phyloP scores from a whole-genome alignment of 345 rosid genomes.

The Anastatica hierochuntica region DNA sequence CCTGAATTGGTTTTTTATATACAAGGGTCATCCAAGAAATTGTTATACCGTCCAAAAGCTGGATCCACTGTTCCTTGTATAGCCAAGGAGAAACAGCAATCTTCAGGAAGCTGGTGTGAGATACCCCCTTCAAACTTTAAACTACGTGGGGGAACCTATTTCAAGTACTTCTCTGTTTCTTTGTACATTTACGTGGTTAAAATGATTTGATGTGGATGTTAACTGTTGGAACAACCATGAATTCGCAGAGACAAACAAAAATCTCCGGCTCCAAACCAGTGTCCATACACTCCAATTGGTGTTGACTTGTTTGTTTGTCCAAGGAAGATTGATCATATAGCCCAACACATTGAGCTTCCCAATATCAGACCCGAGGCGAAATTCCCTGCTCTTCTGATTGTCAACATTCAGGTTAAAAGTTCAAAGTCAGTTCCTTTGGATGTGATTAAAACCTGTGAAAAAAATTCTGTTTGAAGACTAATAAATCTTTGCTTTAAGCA shows the following conservation, averaged over 20 bases:
- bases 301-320: conserved; percentile 72
- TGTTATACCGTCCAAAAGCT: no score
- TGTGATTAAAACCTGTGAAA: no score
- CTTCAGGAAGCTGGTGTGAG: conserved; percentile 63
- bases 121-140: conserved; percentile 60
- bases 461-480: no score
- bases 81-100: conserved; percentile 39
- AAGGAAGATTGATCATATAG: conserved; percentile 80
- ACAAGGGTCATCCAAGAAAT: no score
- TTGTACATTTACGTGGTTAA: no score
- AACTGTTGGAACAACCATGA: no score
- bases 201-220: no score
- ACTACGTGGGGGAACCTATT: conserved; percentile 59
- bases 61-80: no score
- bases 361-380: conserved; percentile 47
- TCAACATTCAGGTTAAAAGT: conserved; percentile 97
- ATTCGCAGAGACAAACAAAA: conserved; percentile 74
- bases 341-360: conserved; percentile 85
- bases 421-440: no score
- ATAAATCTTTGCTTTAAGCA: conserved; percentile 17
- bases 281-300: conserved; percentile 67
- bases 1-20: no score
- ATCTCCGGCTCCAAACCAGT: conserved; percentile 48
- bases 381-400: conserved; percentile 70
- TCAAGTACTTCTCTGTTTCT: conserved; percentile 37